A percentile compares a stretch with the other conserved stretches of the same genome.
Conservation (phyloP, 2,329 filamentous ascomycete genomes). For the Dothidotthia symphoricarpi region DNA sequence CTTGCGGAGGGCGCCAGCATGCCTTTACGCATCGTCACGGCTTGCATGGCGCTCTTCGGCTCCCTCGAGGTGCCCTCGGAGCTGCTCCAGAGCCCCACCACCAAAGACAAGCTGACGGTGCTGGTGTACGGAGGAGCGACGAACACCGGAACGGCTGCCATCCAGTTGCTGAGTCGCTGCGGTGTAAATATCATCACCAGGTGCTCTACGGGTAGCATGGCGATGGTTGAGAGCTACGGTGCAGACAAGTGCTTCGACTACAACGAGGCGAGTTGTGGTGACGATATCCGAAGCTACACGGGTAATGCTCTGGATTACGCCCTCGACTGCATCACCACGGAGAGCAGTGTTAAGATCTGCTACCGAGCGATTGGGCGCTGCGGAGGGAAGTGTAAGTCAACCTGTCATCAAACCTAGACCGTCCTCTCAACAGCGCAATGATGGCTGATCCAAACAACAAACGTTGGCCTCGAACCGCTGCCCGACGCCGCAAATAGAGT, state of each 20-base stretch:
- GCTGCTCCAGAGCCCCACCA: conserved; percentile 1
- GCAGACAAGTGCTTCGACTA: neutral
- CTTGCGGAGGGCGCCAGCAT: neutral
- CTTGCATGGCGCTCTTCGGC: neutral
- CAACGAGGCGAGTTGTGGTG: neutral
- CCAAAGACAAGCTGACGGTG: too few relatives aligned
- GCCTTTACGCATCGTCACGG: neutral
- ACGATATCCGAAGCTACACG: neutral
- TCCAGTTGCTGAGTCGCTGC: conserved; percentile 15
- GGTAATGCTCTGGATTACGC: neutral
- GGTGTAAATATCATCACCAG: neutral
- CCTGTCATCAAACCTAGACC: too few relatives aligned
- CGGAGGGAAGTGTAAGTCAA: too few relatives aligned
- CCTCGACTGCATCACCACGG: neutral
- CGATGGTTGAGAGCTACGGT: neutral
- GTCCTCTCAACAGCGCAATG: too few relatives aligned
- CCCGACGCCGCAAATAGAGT: too few relatives aligned
- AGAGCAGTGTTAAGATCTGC: neutral
- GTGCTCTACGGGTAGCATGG: neutral
- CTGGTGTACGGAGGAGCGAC: conserved; percentile 27
- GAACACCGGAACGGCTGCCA: conserved; percentile 1
- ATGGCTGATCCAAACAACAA: too few relatives aligned
- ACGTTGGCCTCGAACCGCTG: too few relatives aligned
- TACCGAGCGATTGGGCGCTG: neutral
- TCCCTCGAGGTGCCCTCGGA: too few relatives aligned